These are phyloP conservation scores for Phaeosphaeriaceae sp. DNA, from an alignment of 2,329 filamentous ascomycete genomes.

Conservation along the genomic window DNA sequence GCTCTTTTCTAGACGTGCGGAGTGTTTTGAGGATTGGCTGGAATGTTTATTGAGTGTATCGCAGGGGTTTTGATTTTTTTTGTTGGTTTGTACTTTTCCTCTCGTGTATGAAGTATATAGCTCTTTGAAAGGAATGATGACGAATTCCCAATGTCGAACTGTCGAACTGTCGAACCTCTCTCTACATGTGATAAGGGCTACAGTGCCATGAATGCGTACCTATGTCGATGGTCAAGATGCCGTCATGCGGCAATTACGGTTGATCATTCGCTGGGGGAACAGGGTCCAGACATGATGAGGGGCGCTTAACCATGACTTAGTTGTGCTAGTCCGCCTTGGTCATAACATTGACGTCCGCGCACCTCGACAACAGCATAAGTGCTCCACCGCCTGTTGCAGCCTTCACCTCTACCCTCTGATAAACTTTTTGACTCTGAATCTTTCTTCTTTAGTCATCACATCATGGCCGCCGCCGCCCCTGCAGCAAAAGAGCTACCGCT, in stretches of 20 bases:
- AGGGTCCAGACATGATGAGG: conserved; percentile 18
- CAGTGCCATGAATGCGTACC: conserved; percentile 2
- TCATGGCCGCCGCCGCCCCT: conserved; percentile 41
- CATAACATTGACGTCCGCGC: conserved; percentile 31
- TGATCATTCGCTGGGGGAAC: conserved; percentile 13
- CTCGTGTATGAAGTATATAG: conserved; percentile 44
- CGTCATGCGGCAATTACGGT: conserved; percentile 15
- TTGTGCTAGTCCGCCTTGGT: conserved; percentile 38
- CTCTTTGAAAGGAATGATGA: conserved; percentile 32
- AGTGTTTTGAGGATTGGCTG: conserved; percentile 23
- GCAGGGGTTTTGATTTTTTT: conserved; percentile 23
- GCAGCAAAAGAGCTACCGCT: conserved; percentile 54
- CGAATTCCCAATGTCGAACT: conserved; percentile 20
- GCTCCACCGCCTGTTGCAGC: conserved; percentile 8
- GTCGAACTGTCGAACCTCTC: conserved; percentile 26
- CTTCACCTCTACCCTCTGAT: neutral
- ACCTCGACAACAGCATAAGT: conserved; percentile 18
- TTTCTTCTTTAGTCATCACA: conserved; percentile 10
- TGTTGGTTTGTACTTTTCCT: conserved; percentile 30
- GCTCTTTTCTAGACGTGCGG: conserved; percentile 29
- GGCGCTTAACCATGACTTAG: conserved; percentile 27
- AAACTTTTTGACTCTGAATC: neutral
- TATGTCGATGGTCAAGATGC: conserved; percentile 5
- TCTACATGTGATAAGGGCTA: conserved; percentile 1
- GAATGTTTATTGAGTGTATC: conserved; percentile 22